phyloP scores from a whole-genome alignment of 352 stramenopile genomes.

The Hyaloperonospora brassicae region DNA sequence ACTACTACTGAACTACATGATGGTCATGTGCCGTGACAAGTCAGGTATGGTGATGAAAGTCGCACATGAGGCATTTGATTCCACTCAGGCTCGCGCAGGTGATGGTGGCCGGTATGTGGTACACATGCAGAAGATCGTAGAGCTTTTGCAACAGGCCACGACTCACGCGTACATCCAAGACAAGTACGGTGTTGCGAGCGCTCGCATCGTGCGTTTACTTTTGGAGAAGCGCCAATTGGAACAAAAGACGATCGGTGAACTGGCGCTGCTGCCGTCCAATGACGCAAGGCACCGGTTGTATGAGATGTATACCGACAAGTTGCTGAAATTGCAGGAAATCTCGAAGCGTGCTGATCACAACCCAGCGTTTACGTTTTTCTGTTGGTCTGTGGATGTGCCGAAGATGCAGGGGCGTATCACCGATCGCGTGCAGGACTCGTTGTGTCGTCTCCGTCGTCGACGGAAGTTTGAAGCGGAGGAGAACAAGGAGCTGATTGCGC shows the following conservation, averaged over 20 bases:
- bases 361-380: conserved; percentile 83
- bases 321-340: conserved; percentile 82
- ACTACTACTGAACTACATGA: conserved; percentile 82
- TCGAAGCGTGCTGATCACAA: conserved; percentile 85
- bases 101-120: conserved; percentile 85
- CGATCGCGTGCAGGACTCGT: conserved; percentile 61
- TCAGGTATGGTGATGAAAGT: conserved; percentile 85
- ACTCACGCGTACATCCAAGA: conserved; percentile 77
- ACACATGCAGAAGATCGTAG: conserved; percentile 85
- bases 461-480: conserved; percentile 72
- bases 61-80: conserved; percentile 57
- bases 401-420: conserved; percentile 52
- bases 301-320: conserved; percentile 63
- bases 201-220: conserved; percentile 79
- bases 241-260: conserved; percentile 78
- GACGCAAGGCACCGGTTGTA: conserved; percentile 76
- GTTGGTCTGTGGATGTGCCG: conserved; percentile 73
- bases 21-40: conserved; percentile 85
- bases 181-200: conserved; percentile 71
- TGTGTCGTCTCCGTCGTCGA: conserved; percentile 61
- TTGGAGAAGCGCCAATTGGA: conserved; percentile 82
- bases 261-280: conserved; percentile 76
- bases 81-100: conserved; percentile 42
- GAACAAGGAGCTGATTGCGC: conserved; percentile 85
- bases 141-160: conserved; percentile 68